These are phyloP conservation scores for Rubroshorea leprosula DNA, from an alignment of 345 rosid genomes.

Conservation along the genomic window DNA sequence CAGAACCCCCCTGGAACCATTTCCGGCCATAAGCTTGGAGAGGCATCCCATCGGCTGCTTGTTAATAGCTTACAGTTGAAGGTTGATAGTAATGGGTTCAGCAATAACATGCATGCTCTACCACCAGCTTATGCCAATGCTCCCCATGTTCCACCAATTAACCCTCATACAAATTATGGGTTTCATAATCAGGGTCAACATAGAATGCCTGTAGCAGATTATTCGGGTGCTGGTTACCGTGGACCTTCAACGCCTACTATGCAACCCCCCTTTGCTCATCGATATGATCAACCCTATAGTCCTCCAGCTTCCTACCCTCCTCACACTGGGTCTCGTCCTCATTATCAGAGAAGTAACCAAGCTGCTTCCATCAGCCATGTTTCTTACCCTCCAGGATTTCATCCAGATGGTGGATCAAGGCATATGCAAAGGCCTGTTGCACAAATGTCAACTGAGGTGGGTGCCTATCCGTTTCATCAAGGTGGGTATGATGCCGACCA, in stretches of 20 bases:
- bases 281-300: slow-evolving; percentile 11
- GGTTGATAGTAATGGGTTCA: slow-evolving; percentile 22
- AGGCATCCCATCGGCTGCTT: slow-evolving; percentile 66
- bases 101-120: slow-evolving; percentile 27
- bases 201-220: slow-evolving; percentile 20
- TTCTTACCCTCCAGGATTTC: slow-evolving; percentile 11
- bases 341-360: slow-evolving; percentile 22
- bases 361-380: slow-evolving; percentile 8
- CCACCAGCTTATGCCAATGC: slow-evolving; percentile 24
- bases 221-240: slow-evolving; percentile 14
- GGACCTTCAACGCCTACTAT: slow-evolving; percentile 9
- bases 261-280: slow-evolving; percentile 18
- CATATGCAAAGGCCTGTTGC: slow-evolving; percentile 18
- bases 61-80: slow-evolving; percentile 51
- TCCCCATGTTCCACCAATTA: slow-evolving; percentile 24
- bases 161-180: slow-evolving; percentile 23
- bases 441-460: slow-evolving; percentile 8
- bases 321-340: slow-evolving; percentile 15
- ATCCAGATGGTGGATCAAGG: slow-evolving; percentile 29
- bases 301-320: slow-evolving; percentile 12
- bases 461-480: slow-evolving; percentile 18
- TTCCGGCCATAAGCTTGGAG: slow-evolving; percentile 61
- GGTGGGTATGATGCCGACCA: slow-evolving; percentile 28
- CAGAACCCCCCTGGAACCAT: slow-evolving; percentile 48
- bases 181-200: slow-evolving; percentile 13